A percentile compares a stretch with the other conserved stretches of the same genome.
These are phyloP conservation scores for Limnanthes douglasii DNA, from an alignment of 345 rosid genomes.

Conservation along the genomic window DNA sequence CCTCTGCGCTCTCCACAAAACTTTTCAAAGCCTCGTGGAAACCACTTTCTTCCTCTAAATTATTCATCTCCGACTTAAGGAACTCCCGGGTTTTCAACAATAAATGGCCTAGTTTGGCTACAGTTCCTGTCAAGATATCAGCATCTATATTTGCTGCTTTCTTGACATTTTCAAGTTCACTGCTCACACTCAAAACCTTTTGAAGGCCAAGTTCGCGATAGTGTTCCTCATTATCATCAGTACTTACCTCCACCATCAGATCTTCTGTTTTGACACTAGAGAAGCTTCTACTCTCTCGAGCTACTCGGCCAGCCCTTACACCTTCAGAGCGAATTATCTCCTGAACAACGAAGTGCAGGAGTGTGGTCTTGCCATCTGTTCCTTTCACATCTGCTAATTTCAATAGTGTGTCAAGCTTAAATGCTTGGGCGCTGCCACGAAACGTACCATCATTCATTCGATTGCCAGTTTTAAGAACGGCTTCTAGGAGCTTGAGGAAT, in stretches of 20 bases:
- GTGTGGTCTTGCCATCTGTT: slow-evolving; percentile 89
- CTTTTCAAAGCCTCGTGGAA: slow-evolving; percentile 54
- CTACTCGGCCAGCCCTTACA: slow-evolving; percentile 61
- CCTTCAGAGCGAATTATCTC: slow-evolving; percentile 95
- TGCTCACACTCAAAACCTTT: slow-evolving; percentile 57
- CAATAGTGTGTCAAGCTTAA: slow-evolving; percentile 94
- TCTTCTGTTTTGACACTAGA: slow-evolving; percentile 63
- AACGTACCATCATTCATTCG: slow-evolving; percentile 98
- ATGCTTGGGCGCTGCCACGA: slow-evolving; percentile 95
- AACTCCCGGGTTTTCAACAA: slow-evolving; percentile 43
- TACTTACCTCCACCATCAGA: slow-evolving; percentile 39
- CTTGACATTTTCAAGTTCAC: slow-evolving; percentile 77
- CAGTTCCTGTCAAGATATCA: slow-evolving; percentile 61
- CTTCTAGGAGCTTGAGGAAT: slow-evolving; percentile 93
- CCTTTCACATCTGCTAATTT: slow-evolving; percentile 94
- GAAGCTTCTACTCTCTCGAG: slow-evolving; percentile 53
- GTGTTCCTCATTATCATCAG: slow-evolving; percentile 50
- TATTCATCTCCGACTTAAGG: slow-evolving; percentile 60
- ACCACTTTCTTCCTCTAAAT: slow-evolving; percentile 51
- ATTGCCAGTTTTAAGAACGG: slow-evolving; percentile 98
- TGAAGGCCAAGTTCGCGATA: slow-evolving; percentile 68
- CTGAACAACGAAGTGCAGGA: slow-evolving; percentile 90
- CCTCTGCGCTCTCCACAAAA: slow-evolving; percentile 73
- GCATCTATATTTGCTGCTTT: slow-evolving; percentile 79
- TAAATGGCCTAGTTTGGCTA: slow-evolving; percentile 48